phyloP scores from a whole-genome alignment of 2,329 filamentous ascomycete species.

The Pseudogymnoascus sp. region DNA sequence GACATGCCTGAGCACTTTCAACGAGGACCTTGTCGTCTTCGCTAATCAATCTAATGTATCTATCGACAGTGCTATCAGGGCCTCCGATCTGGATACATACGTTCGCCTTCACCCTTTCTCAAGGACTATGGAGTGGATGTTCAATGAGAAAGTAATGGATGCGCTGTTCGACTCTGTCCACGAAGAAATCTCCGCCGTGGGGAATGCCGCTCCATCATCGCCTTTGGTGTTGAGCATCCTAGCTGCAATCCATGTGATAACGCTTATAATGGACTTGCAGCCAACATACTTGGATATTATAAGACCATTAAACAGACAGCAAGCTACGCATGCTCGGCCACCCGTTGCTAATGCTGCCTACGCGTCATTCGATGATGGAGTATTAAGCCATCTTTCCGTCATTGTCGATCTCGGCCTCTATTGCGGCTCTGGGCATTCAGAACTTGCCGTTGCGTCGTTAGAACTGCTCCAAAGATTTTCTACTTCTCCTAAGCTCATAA shows the following conservation, averaged over 20 bases:
- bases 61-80: conserved; percentile 65
- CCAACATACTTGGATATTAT: conserved; percentile 87
- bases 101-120: conserved; percentile 85
- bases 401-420: conserved; percentile 80
- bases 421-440: conserved; percentile 73
- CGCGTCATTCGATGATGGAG: conserved; percentile 84
- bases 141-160: conserved; percentile 80
- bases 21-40: conserved; percentile 83
- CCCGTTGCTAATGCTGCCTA: conserved; percentile 67
- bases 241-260: conserved; percentile 74
- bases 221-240: conserved; percentile 72
- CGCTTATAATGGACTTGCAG: conserved; percentile 75
- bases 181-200: conserved; percentile 63
- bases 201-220: conserved; percentile 65
- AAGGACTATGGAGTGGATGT: conserved; percentile 96
- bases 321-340: conserved; percentile 48
- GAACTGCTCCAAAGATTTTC: conserved; percentile 79
- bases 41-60: conserved; percentile 63
- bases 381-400: conserved; percentile 70
- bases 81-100: conserved; percentile 70
- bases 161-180: conserved; percentile 72
- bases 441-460: conserved; percentile 71
- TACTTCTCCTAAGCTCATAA: conserved; percentile 68
- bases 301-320: conserved; percentile 63
- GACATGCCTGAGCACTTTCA: conserved; percentile 75